Percentiles rank a stretch among this genome's conserved stretches.
Conservation (phyloP, 345 rosid species). For the Eucalyptus pauciflora region DNA sequence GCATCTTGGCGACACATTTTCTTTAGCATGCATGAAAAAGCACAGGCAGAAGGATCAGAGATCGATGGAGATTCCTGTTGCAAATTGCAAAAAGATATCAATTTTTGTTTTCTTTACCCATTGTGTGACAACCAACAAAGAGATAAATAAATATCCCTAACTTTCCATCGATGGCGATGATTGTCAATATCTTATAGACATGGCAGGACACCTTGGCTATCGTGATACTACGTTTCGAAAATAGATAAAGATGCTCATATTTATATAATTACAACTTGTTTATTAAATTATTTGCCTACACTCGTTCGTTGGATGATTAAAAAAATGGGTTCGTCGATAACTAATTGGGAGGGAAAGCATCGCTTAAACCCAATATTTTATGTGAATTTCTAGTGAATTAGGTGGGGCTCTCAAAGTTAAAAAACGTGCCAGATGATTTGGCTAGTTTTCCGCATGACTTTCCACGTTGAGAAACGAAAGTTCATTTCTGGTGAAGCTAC, state of each 20-base stretch:
- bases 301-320: background rate
- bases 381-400: background rate
- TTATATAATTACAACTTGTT: background rate
- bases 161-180: accelerated
- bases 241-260: background rate
- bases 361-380: background rate
- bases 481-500: background rate
- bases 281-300: background rate
- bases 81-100: background rate
- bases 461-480: background rate
- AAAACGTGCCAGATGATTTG: background rate
- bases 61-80: background rate
- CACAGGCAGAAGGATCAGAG: background rate
- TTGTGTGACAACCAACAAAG: accelerated
- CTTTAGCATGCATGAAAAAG: background rate
- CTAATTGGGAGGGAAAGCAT: background rate
- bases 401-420: background rate
- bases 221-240: background rate
- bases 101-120: background rate
- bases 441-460: background rate
- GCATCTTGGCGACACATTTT: background rate
- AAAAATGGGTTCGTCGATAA: background rate
- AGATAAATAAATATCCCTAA: too few relatives aligned
- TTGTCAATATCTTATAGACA: too few relatives aligned
- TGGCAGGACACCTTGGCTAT: accelerated